These are phyloP conservation scores for Flaveria trinervia DNA, from an alignment of 129 eudicot species.

Conservation along the genomic window DNA sequence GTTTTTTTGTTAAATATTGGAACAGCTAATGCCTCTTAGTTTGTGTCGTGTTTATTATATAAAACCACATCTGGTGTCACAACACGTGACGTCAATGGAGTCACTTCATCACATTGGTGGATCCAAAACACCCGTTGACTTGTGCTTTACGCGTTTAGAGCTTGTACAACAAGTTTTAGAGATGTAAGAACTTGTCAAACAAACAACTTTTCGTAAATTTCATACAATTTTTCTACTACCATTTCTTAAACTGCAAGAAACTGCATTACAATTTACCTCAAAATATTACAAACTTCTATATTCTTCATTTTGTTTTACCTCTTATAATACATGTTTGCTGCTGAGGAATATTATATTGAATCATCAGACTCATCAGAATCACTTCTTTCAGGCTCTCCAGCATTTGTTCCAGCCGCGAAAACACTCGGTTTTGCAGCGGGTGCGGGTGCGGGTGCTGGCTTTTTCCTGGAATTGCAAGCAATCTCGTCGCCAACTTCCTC, in stretches of 20 bases:
- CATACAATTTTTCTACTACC: neutral
- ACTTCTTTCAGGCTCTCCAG: conserved; percentile 69
- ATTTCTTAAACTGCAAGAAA: neutral
- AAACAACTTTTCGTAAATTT: conserved; percentile 8
- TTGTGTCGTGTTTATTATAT: too few species aligned
- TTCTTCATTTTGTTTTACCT: neutral
- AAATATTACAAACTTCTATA: neutral
- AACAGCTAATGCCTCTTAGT: too few species aligned
- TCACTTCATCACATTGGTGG: neutral
- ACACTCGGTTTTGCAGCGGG: conserved; percentile 52
- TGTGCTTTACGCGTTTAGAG: conserved; percentile 4
- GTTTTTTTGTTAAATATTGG: too few species aligned
- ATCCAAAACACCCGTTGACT: conserved; percentile 16
- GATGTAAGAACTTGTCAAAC: conserved; percentile 37
- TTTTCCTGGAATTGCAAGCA: conserved; percentile 53
- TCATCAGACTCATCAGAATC: conserved; percentile 85
- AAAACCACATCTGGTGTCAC: neutral
- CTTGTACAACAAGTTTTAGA: conserved; percentile 32
- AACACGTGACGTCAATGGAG: neutral
- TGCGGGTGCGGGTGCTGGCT: conserved; percentile 48
- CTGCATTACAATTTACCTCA: neutral
- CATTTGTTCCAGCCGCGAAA: conserved; percentile 52
- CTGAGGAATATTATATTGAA: conserved; percentile 44
- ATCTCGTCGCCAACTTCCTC: conserved; percentile 59
- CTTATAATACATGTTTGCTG: neutral